These are phyloP conservation scores for Jackrogersella multiformis DNA, from an alignment of 495 filamentous ascomycete genomes.

Conservation along the genomic window DNA sequence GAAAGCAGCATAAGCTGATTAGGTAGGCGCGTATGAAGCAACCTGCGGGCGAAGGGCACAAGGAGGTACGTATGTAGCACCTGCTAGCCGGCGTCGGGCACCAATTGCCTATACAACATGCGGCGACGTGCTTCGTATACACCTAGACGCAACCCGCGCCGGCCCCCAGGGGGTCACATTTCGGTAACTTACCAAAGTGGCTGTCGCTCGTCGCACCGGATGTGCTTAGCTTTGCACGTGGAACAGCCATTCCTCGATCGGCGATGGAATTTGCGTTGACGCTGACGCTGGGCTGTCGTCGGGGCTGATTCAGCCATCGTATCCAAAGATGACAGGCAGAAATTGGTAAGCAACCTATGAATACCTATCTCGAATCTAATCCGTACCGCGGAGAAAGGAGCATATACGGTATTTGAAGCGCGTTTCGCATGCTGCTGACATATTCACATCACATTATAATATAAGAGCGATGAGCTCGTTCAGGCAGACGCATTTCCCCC, in stretches of 20 bases:
- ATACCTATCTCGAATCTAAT: conserved; percentile 3
- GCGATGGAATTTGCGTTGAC: conserved; percentile 46
- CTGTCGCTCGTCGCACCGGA: conserved; percentile 48
- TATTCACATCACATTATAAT: conserved; percentile 32
- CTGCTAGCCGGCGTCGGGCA: conserved; percentile 28
- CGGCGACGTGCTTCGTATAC: conserved; percentile 29
- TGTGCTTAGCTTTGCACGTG: conserved; percentile 48
- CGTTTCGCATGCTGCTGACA: not conserved
- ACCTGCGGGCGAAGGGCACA: conserved; percentile 10
- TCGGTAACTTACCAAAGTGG: conserved; percentile 46
- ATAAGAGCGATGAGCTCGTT: conserved; percentile 23
- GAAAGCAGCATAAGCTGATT: conserved; percentile 2
- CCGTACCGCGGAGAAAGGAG: conserved; percentile 8
- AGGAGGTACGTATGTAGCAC: conserved; percentile 12
- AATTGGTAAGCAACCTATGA: not conserved
- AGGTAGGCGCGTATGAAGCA: conserved; percentile 8
- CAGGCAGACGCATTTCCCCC: conserved; percentile 36
- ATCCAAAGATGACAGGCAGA: not conserved
- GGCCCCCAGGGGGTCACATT: conserved; percentile 14
- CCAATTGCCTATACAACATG: conserved; percentile 30
- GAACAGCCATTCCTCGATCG: conserved; percentile 45
- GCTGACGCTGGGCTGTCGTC: conserved; percentile 36
- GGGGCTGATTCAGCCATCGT: conserved; percentile 36
- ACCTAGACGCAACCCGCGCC: conserved; percentile 13
- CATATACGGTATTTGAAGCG: conserved; percentile 12